phyloP scores from a whole-genome alignment of 2,329 filamentous ascomycete species.

The Cladosporium sphaerospermum region DNA sequence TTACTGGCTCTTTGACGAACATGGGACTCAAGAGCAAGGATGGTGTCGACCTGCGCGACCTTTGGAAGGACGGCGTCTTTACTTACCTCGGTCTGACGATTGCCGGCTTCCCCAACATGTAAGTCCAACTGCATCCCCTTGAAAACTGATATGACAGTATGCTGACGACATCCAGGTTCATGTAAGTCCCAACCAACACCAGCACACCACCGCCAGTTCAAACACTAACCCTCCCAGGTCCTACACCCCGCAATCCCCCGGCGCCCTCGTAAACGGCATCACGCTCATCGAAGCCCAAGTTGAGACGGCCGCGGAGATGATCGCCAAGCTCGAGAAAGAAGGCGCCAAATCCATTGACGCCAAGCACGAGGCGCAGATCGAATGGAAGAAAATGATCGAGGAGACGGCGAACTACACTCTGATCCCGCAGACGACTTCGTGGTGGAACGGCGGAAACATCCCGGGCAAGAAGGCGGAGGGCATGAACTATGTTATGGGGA shows the following conservation, averaged over 20 bases:
- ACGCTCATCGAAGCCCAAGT: slow-evolving; percentile 40
- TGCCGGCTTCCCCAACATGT: slow-evolving; percentile 33
- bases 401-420: slow-evolving; percentile 25
- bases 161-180: neutral
- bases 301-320: slow-evolving; percentile 40
- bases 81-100: slow-evolving; percentile 36
- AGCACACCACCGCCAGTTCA: neutral
- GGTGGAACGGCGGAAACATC: slow-evolving; percentile 38
- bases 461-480: slow-evolving; percentile 39
- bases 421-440: slow-evolving; percentile 26
- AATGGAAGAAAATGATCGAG: slow-evolving; percentile 32
- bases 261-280: slow-evolving; percentile 42
- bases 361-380: slow-evolving; percentile 36
- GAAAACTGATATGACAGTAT: neutral
- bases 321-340: slow-evolving; percentile 33
- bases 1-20: slow-evolving; percentile 32
- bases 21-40: slow-evolving; percentile 30
- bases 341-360: slow-evolving; percentile 36
- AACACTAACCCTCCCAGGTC: neutral
- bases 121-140: neutral
- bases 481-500: slow-evolving; percentile 36
- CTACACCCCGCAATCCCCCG: slow-evolving; percentile 30
- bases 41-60: slow-evolving; percentile 36
- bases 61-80: slow-evolving; percentile 38
- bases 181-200: neutral